phyloP scores from a whole-genome alignment of 306 rosid species.

The Abrus precatorius region DNA sequence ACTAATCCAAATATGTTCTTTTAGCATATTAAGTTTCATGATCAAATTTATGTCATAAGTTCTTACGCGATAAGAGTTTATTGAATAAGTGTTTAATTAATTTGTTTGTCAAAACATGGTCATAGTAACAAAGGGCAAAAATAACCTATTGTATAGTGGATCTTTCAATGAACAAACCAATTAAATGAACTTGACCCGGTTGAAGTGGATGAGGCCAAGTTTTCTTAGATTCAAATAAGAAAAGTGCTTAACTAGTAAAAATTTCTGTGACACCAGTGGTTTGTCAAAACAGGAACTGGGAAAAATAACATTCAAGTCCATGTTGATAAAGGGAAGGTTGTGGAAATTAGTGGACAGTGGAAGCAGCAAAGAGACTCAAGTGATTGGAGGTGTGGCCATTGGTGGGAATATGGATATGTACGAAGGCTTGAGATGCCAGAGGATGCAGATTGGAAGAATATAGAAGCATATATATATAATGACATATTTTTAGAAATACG shows the following conservation, averaged over 20 bases:
- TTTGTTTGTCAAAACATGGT: too few relatives aligned
- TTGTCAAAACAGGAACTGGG: conserved; percentile 72
- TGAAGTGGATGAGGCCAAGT: conserved; percentile 48
- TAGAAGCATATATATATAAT: conserved; percentile 66
- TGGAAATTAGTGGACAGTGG: conserved; percentile 90
- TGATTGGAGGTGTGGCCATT: conserved; percentile 86
- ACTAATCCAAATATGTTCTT: too few relatives aligned
- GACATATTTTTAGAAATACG: conserved; percentile 71
- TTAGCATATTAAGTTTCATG: too few relatives aligned
- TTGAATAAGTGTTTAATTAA: too few relatives aligned
- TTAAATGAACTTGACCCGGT: conserved; percentile 9
- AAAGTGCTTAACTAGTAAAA: conserved; percentile 46
- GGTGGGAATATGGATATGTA: conserved; percentile 97
- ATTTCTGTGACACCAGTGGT: conserved; percentile 51
- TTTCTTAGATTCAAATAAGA: conserved; percentile 45
- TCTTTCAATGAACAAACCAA: conserved; percentile 31
- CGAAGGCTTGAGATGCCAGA: conserved; percentile 93
- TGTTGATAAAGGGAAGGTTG: conserved; percentile 78
- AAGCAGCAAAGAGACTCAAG: conserved; percentile 70
- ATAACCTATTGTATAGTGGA: conserved; percentile 8
- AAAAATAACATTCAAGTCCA: conserved; percentile 67
- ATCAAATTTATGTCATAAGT: too few relatives aligned
- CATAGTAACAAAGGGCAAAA: too few relatives aligned
- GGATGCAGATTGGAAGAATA: conserved; percentile 81
- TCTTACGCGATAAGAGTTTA: too few relatives aligned